These are phyloP conservation scores for barrel medic (Medicago truncatula) DNA, from an alignment of 306 rosid species.

Conservation along the genomic window MtrunA17r5.0-ANR NC_053045.1:38984501-38985000, in stretches of 20 bases:
- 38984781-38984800: neutral
- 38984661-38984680: neutral
- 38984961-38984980: too few relatives aligned
- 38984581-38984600: too few relatives aligned
- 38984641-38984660: neutral
- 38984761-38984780: constrained; percentile 5
- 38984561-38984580: too few relatives aligned
- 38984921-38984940: neutral
- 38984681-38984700: constrained; percentile 34
- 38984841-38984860: neutral
- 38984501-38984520: neutral
- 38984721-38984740: neutral
- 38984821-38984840: neutral
- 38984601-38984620: too few relatives aligned
- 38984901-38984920: neutral
- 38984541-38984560: too few relatives aligned
- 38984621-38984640: too few relatives aligned
- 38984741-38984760: constrained; percentile 3
- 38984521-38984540: too few relatives aligned
- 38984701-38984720: neutral
- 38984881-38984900: neutral
- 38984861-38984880: constrained; percentile 7
- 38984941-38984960: neutral
- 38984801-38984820: neutral
- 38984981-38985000: too few relatives aligned